Conservation (phyloP, 495 filamentous ascomycete species). For the Diplogelasinospora grovesii region DNA sequence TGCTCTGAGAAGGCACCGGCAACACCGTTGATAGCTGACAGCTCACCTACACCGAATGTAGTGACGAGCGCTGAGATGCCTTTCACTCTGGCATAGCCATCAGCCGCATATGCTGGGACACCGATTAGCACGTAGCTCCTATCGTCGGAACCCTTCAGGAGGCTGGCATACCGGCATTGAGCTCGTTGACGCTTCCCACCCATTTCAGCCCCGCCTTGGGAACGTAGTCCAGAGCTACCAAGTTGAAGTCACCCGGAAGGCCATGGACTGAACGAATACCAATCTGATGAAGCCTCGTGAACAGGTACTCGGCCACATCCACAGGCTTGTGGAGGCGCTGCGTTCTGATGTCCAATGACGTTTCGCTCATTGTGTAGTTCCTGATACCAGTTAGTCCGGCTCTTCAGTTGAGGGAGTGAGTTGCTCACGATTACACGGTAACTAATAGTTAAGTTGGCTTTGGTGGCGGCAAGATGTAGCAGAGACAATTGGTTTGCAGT, state of each 20-base stretch:
- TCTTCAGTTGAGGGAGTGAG: too few relatives aligned
- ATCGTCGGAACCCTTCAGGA: too few relatives aligned
- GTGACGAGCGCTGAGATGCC: constrained; percentile 68
- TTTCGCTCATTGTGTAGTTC: constrained; percentile 8
- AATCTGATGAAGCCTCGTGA: constrained; percentile 60
- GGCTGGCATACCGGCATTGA: constrained; percentile 58
- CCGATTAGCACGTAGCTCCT: not conserved
- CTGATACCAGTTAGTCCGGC: not conserved
- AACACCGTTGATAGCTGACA: constrained; percentile 67
- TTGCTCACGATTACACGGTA: too few relatives aligned
- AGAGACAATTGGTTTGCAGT: too few relatives aligned
- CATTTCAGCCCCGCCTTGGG: constrained; percentile 57
- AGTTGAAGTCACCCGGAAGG: constrained; percentile 73
- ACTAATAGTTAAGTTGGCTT: too few relatives aligned
- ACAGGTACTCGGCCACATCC: constrained; percentile 57
- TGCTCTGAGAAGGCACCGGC: constrained; percentile 69
- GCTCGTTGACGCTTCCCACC: constrained; percentile 75
- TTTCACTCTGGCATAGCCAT: constrained; percentile 72
- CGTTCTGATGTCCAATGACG: constrained; percentile 29
- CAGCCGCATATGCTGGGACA: constrained; percentile 60
- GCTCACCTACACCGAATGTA: constrained; percentile 75
- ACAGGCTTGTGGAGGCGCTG: constrained; percentile 38
- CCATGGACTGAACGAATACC: constrained; percentile 63
- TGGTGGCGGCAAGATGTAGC: too few relatives aligned
- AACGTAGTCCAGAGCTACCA: constrained; percentile 61